A percentile compares a stretch with the other conserved stretches of the same genome.
phyloP scores from a whole-genome alignment of 345 rosid genomes.

The Acer saccharum region DNA sequence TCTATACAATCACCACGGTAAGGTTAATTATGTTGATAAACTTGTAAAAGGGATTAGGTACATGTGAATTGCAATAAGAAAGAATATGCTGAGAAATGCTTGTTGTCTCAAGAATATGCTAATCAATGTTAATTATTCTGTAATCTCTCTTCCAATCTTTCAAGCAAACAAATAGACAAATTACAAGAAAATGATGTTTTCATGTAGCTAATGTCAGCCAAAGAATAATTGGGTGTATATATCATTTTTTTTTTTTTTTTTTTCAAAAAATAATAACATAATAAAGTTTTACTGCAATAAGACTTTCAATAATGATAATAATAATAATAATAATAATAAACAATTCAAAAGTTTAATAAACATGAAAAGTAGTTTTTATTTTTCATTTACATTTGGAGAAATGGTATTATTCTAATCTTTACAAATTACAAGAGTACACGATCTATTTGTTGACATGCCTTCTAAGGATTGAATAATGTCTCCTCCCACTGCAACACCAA shows the following conservation, averaged over 20 bases:
- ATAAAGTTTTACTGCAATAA: too few relatives aligned
- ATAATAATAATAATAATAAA: too few relatives aligned
- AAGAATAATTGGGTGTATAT: too few relatives aligned
- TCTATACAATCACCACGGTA: too few relatives aligned
- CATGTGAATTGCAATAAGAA: background rate
- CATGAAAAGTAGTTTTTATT: too few relatives aligned
- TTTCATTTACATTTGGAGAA: too few relatives aligned
- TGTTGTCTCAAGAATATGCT: conserved; percentile 15
- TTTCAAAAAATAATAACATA: too few relatives aligned
- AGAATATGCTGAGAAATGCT: conserved; percentile 20
- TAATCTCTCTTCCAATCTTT: background rate
- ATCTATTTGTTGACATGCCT: conserved; percentile 5
- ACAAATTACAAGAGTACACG: background rate
- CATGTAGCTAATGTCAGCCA: background rate
- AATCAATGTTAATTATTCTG: background rate
- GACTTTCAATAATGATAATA: too few relatives aligned
- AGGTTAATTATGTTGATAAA: background rate
- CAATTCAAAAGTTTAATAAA: too few relatives aligned
- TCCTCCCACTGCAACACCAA: background rate
- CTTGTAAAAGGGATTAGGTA: background rate
- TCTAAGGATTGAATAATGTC: background rate
- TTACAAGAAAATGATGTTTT: background rate
- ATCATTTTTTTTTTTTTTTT: too few relatives aligned
- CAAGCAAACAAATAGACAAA: conserved; percentile 5
- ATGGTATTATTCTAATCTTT: background rate